Evolutionary conservation across 1,284 basidiomycete genomes (phyloP).

Genomic region (Trichosporon sp.): DNA sequence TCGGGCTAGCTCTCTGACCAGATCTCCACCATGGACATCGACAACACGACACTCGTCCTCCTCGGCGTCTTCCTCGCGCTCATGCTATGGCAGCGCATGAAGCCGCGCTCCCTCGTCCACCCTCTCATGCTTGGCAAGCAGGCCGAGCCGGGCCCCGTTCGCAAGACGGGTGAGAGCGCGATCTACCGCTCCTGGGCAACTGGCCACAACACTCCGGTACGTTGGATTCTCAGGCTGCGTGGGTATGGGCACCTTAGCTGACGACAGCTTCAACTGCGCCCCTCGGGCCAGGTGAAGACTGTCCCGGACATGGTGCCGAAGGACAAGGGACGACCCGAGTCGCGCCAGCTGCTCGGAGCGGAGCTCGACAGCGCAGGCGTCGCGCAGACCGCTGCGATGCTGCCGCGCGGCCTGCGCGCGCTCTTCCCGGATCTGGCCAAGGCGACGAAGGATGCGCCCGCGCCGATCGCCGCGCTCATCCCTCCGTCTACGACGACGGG

Average conservation of each 20-base stretch:
- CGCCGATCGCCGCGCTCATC: conserved; percentile 33
- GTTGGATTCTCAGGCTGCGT: conserved; percentile 8
- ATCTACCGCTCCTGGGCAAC: conserved; percentile 48
- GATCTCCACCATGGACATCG: conserved; percentile 24
- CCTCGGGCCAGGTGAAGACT: conserved; percentile 41
- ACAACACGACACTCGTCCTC: conserved; percentile 44
- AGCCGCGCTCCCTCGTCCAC: conserved; percentile 44
- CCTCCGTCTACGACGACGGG: conserved; percentile 33
- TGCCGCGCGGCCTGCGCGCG: conserved; percentile 35
- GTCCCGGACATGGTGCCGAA: conserved; percentile 13
- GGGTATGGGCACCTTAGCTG: background rate
- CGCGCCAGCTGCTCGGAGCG: conserved; percentile 10
- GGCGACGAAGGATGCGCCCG: conserved; percentile 13
- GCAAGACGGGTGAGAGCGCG: conserved; percentile 42
- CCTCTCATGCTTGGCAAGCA: conserved; percentile 49
- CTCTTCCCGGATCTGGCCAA: conserved; percentile 32
- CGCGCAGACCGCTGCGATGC: conserved; percentile 32
- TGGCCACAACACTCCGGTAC: conserved; percentile 47
- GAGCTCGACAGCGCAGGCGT: conserved; percentile 26
- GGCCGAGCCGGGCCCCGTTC: conserved; percentile 38
- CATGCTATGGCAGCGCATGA: conserved; percentile 39
- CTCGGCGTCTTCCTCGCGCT: conserved; percentile 34
- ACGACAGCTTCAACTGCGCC: conserved; percentile 42
- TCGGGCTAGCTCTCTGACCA: background rate
- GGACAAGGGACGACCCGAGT: background rate